Base-by-base conservation (phyloP, 1,284 basidiomycete species). In the Trichosporon faecale region DNA sequence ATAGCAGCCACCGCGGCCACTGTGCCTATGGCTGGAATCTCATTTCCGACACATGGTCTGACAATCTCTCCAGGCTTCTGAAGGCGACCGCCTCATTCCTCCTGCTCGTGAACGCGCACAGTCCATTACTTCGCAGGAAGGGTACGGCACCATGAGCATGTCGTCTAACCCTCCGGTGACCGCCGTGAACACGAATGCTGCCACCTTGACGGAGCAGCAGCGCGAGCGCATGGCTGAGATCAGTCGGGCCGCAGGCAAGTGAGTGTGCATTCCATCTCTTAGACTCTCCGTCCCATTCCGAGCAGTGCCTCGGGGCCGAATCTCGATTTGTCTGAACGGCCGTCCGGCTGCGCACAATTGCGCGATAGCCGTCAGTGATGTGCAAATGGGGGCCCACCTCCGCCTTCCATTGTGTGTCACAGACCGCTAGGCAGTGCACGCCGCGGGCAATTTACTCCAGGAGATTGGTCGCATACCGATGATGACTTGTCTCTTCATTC, bases 141-240 rank as follows among this genome's bases (percentile, higher is more conserved):
- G 67, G 4, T 72, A 72, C 40, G 71, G 71, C 31, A 70, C 71
- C 29, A 72, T 70, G 69, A 18, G 65, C 11, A 72, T 72, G 71
- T 33, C 57, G 3, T 61, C 57, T 2, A n/a, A 64, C 23, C 64
- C 35, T 33, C 23, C 57, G 66, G 25, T 37, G 21, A 46, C 63
- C 40, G n/a, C 31, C 67, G 25, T 46, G 37, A 23, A 65, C 49
- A 35, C 49, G 55, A 31, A n/a, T 21, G 37, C 49, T 57, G 60
- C 64, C 37, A 65, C 67, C 23, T 14, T 67, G 8, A 64, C 66
- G 1, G 57, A 65, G 40, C 64, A 65, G 46, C 68, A 69, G 64
- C 64, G 68, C 6, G 66, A 66, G 23, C 68, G 68, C 35, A 72
- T 72, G 71, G 64, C 68, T 16, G 68, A 69, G 60, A 72, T 72